Evolutionary conservation across 2,329 filamentous ascomycete genomes (phyloP).

Genomic region (Penicillium olsonii): DNA sequence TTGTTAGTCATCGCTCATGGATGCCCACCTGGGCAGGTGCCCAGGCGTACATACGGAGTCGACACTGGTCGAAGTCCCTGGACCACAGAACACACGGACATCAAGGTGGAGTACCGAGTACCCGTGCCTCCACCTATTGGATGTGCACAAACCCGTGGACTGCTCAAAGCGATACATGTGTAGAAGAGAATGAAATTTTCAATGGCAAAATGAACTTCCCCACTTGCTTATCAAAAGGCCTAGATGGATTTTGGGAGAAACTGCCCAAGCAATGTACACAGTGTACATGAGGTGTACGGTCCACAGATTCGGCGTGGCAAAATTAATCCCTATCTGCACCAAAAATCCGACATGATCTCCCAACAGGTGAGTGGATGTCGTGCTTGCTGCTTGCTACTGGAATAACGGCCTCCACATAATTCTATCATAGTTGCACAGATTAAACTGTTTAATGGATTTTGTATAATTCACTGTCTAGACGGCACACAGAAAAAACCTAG

Average conservation of each 20-base stretch:
- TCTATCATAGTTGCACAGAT: no score
- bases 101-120: not conserved
- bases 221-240: not conserved
- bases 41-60: no score
- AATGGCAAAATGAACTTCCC: not conserved
- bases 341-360: not conserved
- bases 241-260: constrained; percentile 1
- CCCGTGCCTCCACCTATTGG: not conserved
- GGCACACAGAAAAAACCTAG: not conserved
- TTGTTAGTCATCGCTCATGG: not conserved
- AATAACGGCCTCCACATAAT: no score
- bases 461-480: no score
- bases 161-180: not conserved
- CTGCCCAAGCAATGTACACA: not conserved
- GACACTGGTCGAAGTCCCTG: not conserved
- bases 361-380: not conserved
- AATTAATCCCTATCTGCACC: not conserved
- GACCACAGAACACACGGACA: not conserved
- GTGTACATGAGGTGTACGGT: not conserved
- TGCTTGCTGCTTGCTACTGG: no score
- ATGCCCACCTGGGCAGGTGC: no score
- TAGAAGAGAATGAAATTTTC: not conserved
- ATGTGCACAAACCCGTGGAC: no score
- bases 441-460: no score
- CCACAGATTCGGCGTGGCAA: not conserved